Conservation (phyloP, 1,139 yeast species). For the Suhomyces panamericanus region DNA sequence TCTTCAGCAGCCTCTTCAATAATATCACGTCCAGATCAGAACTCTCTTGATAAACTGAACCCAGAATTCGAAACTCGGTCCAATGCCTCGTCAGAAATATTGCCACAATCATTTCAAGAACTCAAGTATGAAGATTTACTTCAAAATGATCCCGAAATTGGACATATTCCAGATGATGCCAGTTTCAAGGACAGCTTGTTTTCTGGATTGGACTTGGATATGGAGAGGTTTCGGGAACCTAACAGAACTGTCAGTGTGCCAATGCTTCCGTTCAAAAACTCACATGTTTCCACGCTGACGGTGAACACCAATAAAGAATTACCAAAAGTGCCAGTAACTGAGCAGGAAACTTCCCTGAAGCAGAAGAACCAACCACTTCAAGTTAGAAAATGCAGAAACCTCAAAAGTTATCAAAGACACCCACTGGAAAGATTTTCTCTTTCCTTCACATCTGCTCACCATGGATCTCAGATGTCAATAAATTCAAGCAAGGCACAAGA, state of each 20-base stretch:
- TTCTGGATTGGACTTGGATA: conserved; percentile 10
- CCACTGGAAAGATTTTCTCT: conserved; percentile 6
- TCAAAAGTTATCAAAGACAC: conserved; percentile 13
- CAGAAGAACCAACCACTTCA: background rate
- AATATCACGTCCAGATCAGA: background rate
- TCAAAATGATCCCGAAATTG: conserved; percentile 8
- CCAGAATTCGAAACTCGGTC: background rate
- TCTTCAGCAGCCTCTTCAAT: conserved; percentile 8
- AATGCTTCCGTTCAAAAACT: conserved; percentile 1
- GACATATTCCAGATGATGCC: conserved; percentile 3
- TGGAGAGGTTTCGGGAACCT: conserved; percentile 6
- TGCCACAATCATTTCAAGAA: background rate
- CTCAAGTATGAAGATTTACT: background rate
- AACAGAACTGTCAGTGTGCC: conserved; percentile 9
- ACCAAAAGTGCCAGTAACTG: conserved; percentile 7
- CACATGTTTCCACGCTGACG: conserved; percentile 1
- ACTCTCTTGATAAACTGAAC: background rate
- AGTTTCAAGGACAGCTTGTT: conserved; percentile 14
- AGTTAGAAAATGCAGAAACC: conserved; percentile 14
- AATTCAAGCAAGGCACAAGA: conserved; percentile 1
- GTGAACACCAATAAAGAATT: conserved; percentile 11
- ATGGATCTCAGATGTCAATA: background rate
- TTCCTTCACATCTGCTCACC: background rate
- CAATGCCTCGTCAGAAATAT: conserved; percentile 5
- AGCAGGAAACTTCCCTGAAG: background rate